phyloP scores from a whole-genome alignment of 2,329 filamentous ascomycete genomes.

The Ascochyta viciae-villosae region DNA sequence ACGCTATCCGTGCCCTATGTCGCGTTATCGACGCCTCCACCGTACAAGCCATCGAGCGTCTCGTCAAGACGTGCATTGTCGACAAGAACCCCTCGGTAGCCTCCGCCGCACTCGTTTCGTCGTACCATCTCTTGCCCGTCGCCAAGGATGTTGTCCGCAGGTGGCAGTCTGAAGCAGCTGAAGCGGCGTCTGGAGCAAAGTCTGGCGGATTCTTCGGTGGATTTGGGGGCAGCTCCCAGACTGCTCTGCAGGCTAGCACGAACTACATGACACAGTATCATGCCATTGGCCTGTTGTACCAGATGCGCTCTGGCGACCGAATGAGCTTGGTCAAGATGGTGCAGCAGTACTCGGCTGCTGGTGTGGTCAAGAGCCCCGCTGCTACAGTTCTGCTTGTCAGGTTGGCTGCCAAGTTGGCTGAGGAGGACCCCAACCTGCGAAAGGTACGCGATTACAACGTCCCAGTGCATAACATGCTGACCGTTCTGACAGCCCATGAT shows the following conservation, averaged over 20 bases:
- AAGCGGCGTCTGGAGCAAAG: conserved; percentile 89
- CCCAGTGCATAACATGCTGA: conserved; percentile 12
- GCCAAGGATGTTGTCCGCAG: conserved; percentile 93
- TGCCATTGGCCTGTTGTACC: conserved; percentile 94
- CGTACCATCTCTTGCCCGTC: conserved; percentile 96
- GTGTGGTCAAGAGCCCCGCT: conserved; percentile 92
- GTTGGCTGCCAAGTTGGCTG: conserved; percentile 89
- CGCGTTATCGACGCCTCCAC: conserved; percentile 95
- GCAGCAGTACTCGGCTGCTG: conserved; percentile 93
- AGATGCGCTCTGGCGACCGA: conserved; percentile 95
- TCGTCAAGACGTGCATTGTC: conserved; percentile 99
- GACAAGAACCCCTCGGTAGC: conserved; percentile 98
- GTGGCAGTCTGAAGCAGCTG: conserved; percentile 98
- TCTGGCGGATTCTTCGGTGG: conserved; percentile 91
- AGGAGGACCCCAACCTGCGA: conserved; percentile 86
- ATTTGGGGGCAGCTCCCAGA: conserved; percentile 80
- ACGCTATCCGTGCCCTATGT: conserved; percentile 93
- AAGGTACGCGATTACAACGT: conserved; percentile 54
- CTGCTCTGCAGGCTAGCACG: conserved; percentile 74
- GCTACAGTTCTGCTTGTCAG: conserved; percentile 92
- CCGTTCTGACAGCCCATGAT: conserved; percentile 76
- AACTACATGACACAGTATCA: conserved; percentile 99
- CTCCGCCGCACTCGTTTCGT: conserved; percentile 93
- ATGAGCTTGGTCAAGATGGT: conserved; percentile 99
- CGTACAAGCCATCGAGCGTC: conserved; percentile 95